Conservation (phyloP, 495 filamentous ascomycete genomes). For the Neurospora sp. region DNA sequence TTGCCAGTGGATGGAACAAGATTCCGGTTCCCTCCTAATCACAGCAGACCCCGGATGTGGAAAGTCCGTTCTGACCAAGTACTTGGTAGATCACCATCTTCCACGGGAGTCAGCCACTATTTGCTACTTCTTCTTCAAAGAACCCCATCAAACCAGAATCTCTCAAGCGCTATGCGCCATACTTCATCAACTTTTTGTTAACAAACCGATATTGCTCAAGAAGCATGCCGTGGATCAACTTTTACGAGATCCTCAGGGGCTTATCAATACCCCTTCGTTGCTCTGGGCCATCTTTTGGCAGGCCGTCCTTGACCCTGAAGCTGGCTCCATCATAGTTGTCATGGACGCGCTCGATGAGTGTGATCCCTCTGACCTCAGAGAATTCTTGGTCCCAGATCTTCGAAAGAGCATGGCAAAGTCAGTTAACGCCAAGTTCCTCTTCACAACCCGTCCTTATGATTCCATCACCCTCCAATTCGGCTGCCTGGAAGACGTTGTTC, state of each 20-base stretch:
- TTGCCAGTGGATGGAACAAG: conserved; percentile 21
- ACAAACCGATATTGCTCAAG: conserved; percentile 20
- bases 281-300: conserved; percentile 35
- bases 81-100: conserved; percentile 31
- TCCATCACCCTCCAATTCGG: conserved; percentile 28
- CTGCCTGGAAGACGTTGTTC: conserved; percentile 5
- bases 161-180: conserved; percentile 33
- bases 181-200: conserved; percentile 37
- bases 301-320: conserved; percentile 21
- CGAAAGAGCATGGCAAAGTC: not conserved
- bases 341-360: conserved; percentile 42
- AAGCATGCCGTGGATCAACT: conserved; percentile 18
- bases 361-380: not conserved
- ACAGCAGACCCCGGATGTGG: conserved; percentile 48
- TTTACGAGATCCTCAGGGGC: conserved; percentile 7
- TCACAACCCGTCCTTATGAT: conserved; percentile 40
- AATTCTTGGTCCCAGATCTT: conserved; percentile 3
- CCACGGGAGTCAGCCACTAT: conserved; percentile 12
- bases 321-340: conserved; percentile 39
- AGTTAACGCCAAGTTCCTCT: conserved; percentile 33
- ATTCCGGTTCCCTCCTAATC: conserved; percentile 31
- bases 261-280: conserved; percentile 24
- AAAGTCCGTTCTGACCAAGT: conserved; percentile 42
- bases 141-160: conserved; percentile 36
- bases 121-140: conserved; percentile 53